phyloP scores from a whole-genome alignment of 2,329 filamentous ascomycete species.

The Hypomyces rosellus region DNA sequence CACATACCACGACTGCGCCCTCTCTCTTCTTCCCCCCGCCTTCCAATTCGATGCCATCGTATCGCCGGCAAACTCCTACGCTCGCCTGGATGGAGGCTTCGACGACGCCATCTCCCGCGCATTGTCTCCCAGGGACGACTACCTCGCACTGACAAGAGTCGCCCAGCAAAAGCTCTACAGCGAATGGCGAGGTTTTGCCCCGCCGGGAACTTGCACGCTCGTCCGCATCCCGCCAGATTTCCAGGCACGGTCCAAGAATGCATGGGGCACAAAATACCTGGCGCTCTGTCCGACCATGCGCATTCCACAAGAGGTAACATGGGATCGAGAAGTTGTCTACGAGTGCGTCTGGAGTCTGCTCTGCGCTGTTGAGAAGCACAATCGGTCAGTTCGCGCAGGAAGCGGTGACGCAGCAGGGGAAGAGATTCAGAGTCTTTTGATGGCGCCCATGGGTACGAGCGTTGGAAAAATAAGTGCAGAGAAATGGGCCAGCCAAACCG shows the following conservation, averaged over 20 bases:
- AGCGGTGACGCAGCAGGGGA: slow-evolving; percentile 10
- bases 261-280: slow-evolving; percentile 36
- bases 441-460: slow-evolving; percentile 48
- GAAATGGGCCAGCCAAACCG: slow-evolving; percentile 44
- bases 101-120: slow-evolving; percentile 47
- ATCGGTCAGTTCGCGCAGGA: slow-evolving; percentile 22
- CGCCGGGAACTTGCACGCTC: slow-evolving; percentile 44
- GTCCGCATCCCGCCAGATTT: slow-evolving; percentile 37
- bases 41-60: slow-evolving; percentile 43
- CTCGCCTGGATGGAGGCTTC: slow-evolving; percentile 47
- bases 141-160: slow-evolving; percentile 39
- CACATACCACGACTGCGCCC: slow-evolving; percentile 32
- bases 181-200: slow-evolving; percentile 43
- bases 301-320: slow-evolving; percentile 34
- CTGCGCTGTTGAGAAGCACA: slow-evolving; percentile 42
- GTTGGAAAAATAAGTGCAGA: slow-evolving; percentile 37
- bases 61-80: slow-evolving; percentile 50
- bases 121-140: slow-evolving; percentile 38
- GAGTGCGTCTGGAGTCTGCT: slow-evolving; percentile 48
- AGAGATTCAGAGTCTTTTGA: slow-evolving; percentile 38
- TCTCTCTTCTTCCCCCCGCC: slow-evolving; percentile 29
- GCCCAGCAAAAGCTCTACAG: slow-evolving; percentile 40
- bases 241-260: slow-evolving; percentile 25
- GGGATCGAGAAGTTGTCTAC: slow-evolving; percentile 48
- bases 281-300: slow-evolving; percentile 51